Conservation (phyloP, 2,329 filamentous ascomycete species). For the Beauveria bassiana region DNA sequence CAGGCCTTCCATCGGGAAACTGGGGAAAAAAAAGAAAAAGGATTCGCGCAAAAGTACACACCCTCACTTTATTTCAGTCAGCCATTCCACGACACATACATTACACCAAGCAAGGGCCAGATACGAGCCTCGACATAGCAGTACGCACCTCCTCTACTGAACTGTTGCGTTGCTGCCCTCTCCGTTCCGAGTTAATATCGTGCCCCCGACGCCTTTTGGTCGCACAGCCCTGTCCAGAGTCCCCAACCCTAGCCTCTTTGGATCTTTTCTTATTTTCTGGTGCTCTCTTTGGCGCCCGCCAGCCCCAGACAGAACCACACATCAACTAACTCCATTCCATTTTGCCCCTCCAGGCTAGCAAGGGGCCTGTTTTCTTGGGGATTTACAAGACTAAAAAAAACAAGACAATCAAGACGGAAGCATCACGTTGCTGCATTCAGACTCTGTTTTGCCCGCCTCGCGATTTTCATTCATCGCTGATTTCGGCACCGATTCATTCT, state of each 20-base stretch:
- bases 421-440: conserved; percentile 10
- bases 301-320: too few species aligned
- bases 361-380: not conserved
- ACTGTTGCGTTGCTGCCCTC: not conserved
- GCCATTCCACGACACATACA: not conserved
- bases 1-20: too few species aligned
- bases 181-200: conserved; percentile 14
- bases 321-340: too few species aligned
- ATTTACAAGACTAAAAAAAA: not conserved
- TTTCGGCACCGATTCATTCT: not conserved
- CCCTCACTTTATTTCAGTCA: not conserved
- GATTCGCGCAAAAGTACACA: not conserved
- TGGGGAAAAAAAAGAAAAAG: too few species aligned
- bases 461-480: conserved; percentile 8
- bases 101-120: not conserved
- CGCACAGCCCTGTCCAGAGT: conserved; percentile 6
- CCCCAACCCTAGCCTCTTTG: not conserved
- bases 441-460: not conserved
- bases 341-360: not conserved
- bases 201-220: conserved; percentile 10
- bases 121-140: not conserved
- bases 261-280: not conserved
- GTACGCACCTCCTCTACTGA: not conserved
- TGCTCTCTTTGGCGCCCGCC: not conserved
- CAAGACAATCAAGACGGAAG: not conserved